Base-by-base conservation (phyloP, 2,329 filamentous ascomycete species). In the Phyllosticta ampelicida region DNA sequence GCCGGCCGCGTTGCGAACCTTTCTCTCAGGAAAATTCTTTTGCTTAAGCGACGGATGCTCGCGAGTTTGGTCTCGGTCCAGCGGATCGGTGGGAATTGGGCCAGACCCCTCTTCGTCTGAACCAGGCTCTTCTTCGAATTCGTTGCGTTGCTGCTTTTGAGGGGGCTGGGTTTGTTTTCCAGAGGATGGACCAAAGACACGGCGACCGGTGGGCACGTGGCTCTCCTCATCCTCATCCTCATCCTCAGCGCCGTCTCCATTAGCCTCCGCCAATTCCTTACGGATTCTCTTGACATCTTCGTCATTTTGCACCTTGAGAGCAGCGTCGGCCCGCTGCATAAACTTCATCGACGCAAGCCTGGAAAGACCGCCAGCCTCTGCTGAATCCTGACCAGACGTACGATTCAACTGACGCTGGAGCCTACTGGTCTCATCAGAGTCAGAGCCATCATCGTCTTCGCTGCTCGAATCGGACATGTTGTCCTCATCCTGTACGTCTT, bases 241-340 rank as follows among this genome's bases (percentile, higher is more conserved):
- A 72, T 63, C 78, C 63, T 71, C 66, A 3, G 62, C 61, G 5
- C 83, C 85, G 36, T 44, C 13, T n/a, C 36, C 36, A 26, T 85
- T 84, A 49, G 81, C 80, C 1, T 79, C 79, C 54, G 78, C 77
- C 20, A 96, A 77, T 53, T 92, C 87, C 58, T 83, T 82, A 53
- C 85, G 80, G 53, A 96, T 64, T 8, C 64, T 63, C 56, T 72
- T 69, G 30, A 75, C 66, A 29, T 89, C 82, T 58, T 88, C 86
- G 65, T 96, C 89, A 64, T 97, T 96, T 59, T 84, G 81, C 62
- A 86, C 83, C 71, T 86, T 90, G 66, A 84, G 84, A 44, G 84
- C 79, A 26, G 86, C 87, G 67, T 96, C 91, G 1, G 90, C 89
- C 63, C 86, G 90, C 66, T 86, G 84, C 94, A 99, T 97, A 70